phyloP scores from a whole-genome alignment of 2,329 filamentous ascomycete genomes.

The Claviceps sp. region DNA sequence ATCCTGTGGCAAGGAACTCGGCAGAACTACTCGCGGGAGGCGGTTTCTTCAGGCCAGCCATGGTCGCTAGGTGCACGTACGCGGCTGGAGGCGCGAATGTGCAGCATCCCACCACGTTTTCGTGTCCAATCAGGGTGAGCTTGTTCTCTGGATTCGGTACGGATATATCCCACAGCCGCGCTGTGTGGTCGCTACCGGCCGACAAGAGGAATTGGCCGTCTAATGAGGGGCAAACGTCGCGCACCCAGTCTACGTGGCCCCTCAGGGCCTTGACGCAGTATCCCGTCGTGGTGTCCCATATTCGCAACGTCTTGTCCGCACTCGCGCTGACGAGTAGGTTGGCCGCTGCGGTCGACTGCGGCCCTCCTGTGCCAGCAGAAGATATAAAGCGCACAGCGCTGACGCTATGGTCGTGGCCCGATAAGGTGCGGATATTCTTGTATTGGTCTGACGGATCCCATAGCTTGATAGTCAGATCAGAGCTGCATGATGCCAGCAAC shows the following conservation, averaged over 20 bases:
- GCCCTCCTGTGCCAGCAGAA: constrained; percentile 66
- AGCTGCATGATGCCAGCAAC: constrained; percentile 50
- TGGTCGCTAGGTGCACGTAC: constrained; percentile 61
- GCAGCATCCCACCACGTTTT: constrained; percentile 76
- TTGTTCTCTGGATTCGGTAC: constrained; percentile 52
- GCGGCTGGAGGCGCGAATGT: constrained; percentile 68
- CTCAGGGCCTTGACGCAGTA: constrained; percentile 78
- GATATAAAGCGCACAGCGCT: constrained; percentile 69
- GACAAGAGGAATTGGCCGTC: constrained; percentile 75
- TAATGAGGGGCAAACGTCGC: constrained; percentile 68
- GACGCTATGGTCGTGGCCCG: constrained; percentile 83
- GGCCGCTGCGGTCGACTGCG: constrained; percentile 56
- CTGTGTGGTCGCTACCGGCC: constrained; percentile 67
- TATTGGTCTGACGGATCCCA: constrained; percentile 88
- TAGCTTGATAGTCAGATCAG: constrained; percentile 83
- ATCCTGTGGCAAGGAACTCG: constrained; percentile 82
- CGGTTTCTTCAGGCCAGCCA: constrained; percentile 75
- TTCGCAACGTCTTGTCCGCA: constrained; percentile 66
- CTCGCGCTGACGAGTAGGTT: constrained; percentile 78
- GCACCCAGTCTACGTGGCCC: constrained; percentile 77
- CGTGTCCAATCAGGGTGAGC: constrained; percentile 69
- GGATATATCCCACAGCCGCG: constrained; percentile 71
- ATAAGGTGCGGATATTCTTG: constrained; percentile 85
- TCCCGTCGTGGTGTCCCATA: constrained; percentile 87
- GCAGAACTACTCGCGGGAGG: constrained; percentile 61